Conservation (phyloP, 345 rosid species). For the Psidium friedrichsthalianum region DNA sequence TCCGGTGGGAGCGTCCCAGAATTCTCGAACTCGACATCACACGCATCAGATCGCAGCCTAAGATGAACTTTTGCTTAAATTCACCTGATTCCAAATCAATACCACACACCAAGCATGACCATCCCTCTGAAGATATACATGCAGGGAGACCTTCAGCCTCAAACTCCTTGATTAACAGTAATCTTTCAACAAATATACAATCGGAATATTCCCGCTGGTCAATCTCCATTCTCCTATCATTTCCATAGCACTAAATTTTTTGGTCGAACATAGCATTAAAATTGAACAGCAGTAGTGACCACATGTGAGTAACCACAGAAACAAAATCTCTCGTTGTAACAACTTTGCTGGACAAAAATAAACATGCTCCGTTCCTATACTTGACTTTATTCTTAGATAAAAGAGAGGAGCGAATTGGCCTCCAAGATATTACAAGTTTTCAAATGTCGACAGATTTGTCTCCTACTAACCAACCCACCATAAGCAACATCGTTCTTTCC, state of each 20-base stretch:
- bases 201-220: background rate
- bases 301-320: background rate
- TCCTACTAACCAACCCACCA: background rate
- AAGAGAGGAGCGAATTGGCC: conserved; percentile 1
- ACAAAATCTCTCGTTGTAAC: background rate
- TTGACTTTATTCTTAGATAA: background rate
- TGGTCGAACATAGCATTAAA: background rate
- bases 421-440: background rate
- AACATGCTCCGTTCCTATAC: background rate
- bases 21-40: background rate
- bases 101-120: background rate
- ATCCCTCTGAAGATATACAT: background rate
- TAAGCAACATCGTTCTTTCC: background rate
- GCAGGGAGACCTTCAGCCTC: background rate
- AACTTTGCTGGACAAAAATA: background rate
- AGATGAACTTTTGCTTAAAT: background rate
- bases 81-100: background rate
- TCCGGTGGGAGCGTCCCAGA: background rate
- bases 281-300: background rate
- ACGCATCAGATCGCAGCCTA: background rate
- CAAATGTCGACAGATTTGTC: background rate
- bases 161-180: background rate
- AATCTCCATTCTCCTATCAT: background rate
- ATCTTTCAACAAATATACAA: background rate
- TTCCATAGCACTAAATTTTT: background rate